Conservation (phyloP, 2,329 filamentous ascomycete species). For the Aspergillus transmontanensis region DNA sequence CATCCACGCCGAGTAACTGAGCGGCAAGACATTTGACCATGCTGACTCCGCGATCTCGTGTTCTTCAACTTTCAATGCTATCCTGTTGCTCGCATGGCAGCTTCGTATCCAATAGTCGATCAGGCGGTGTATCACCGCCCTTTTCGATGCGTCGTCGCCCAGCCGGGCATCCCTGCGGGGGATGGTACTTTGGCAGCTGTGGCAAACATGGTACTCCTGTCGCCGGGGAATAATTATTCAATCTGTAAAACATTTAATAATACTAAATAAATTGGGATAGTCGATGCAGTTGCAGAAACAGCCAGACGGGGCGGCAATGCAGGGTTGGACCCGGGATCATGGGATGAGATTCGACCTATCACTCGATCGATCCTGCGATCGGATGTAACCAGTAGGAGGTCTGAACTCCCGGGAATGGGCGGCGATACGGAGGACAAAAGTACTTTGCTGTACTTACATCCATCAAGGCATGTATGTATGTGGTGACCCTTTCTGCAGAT, state of each 20-base stretch:
- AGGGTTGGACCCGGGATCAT: conserved; percentile 20
- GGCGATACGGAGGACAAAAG: not conserved
- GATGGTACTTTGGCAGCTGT: not conserved
- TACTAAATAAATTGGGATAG: not conserved
- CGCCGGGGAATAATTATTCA: not conserved
- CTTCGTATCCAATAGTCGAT: conserved; percentile 16
- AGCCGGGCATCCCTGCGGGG: conserved; percentile 1
- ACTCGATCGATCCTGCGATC: conserved; percentile 8
- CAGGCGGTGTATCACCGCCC: conserved; percentile 26
- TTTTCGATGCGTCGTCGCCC: conserved; percentile 10
- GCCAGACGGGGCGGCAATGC: conserved; percentile 13
- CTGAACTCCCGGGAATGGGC: conserved; percentile 5
- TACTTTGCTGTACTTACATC: not conserved
- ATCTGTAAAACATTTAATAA: not conserved
- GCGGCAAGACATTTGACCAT: not conserved
- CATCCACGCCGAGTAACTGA: not conserved
- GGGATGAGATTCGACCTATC: conserved; percentile 17
- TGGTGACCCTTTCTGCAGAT: not conserved
- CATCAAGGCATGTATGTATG: not conserved
- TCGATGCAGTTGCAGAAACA: conserved; percentile 19
- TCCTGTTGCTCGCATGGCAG: conserved; percentile 14
- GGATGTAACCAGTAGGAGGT: not conserved
- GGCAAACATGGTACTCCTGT: not conserved
- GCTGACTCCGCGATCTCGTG: not conserved
- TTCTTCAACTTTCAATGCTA: not conserved